Evolutionary conservation across 345 rosid species (phyloP), one percentile per base, ranked within the genome.

Genomic region (Gossypium arboreum): DNA sequence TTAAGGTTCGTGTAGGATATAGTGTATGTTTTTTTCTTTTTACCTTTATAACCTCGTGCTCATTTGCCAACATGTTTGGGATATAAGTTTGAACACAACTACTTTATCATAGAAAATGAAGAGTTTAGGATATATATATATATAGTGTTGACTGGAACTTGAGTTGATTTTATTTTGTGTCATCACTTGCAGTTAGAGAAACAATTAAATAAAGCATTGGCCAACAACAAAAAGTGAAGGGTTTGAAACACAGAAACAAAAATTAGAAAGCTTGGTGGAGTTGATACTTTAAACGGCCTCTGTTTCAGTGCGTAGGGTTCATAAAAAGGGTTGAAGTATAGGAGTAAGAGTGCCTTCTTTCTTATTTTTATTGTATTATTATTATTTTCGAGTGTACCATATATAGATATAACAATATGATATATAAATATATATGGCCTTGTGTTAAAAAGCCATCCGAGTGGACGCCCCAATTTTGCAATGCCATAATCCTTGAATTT

Each of bases 151-250:
- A 50, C 44, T 9, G 8, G 20, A 69, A 51, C 27, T 2, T 16
- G 15, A 16, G 15, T 69, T 69, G 45, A 50, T 68, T 25, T 48
- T 50, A 6, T 18, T 27, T 18, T 51, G 45, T 69, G 10, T 2
- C 44, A 61, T 45, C 24, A 13, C 43, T 25, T 61, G 89, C 93
- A 95, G 99, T 74, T 92, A 70, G 96, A 90, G 79, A 86, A 82
- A 75, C 91, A 88, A 75, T 73, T 92, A 83, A 84, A 85, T 73
- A 56, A 56, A 56, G 83, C 83, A 48, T 68, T 83, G 72, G 63
- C 81, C 63, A 77, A 68, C 66, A 76, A 72, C 39, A 84, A 75
- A 80, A 84, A 80, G 55, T 84, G 82, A 65, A 77, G 78, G 78
- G 60, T 20, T 18, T 77, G 82, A 75, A 81, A 74, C 54, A 80